Base-by-base conservation (phyloP, 1,284 basidiomycete species). In the Tilletia setariae region DNA sequence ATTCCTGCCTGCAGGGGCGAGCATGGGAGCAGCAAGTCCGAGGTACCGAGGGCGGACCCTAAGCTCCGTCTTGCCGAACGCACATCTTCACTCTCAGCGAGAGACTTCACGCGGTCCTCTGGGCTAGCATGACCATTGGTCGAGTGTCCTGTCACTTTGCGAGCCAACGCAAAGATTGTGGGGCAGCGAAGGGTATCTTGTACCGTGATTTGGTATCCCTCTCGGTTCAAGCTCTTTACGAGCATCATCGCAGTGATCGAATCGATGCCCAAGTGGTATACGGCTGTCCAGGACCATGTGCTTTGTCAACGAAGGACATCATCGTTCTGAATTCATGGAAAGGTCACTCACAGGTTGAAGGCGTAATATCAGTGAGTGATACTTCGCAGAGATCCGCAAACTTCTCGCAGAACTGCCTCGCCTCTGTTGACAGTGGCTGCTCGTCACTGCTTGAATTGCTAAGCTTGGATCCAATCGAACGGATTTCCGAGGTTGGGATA, bases 1-100 rank as follows among this genome's bases (percentile, higher is more conserved):
- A 82, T 79, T 7, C 79, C 78, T 0, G 74, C 67, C 64, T 82
- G 81, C 59, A 82, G 69, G 6, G 81, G 80, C 21, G 80, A 81
- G 68, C 78, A 80, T 0, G 81, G 80, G 51, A 76, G 9, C 32
- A 76, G 65, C 15, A 44, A 16, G 25, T 63, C 68, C 13, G 49
- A 64, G 46, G 49, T 11, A 11, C 11, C 35, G 11, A 40, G 35
- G 11, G 11, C 35, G 11, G 35, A 32, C 19, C 28, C 13, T 11
- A 44, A n/a, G 8, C 40, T 23, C 19, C 13, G 21, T 21, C n/a
- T 21, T 16, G 25, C n/a, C 25, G 11, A 15, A 3, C 8, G 16
- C 13, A 40, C 44, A 7, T 35, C 46, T 40, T 40, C 6, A 4
- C 35, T 4, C 4, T 40, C 35, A 11, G 35, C 35, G 35, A 40